phyloP scores from a whole-genome alignment of 208 protist species.

The Naegleria gruberi region DNA sequence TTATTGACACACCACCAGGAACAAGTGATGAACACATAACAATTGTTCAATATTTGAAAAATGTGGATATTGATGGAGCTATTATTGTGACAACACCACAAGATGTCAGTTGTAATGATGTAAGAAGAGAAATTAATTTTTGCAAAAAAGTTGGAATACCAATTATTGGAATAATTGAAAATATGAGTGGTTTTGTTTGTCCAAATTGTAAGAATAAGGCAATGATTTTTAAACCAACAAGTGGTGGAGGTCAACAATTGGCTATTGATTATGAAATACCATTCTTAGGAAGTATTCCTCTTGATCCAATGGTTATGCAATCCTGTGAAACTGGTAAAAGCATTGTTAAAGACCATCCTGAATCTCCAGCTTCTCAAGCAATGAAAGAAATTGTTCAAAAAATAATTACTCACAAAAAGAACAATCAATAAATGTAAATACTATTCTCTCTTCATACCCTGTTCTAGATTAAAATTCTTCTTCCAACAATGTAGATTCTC shows the following conservation, averaged over 20 bases:
- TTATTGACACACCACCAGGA: constrained; percentile 99
- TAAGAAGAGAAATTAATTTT: constrained; percentile 78
- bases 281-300: constrained; percentile 67
- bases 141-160: constrained; percentile 54
- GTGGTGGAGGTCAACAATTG: constrained; percentile 48
- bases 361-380: neutral
- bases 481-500: no score
- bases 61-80: constrained; percentile 43
- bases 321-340: constrained; percentile 67
- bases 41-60: constrained; percentile 75
- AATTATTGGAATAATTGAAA: constrained; percentile 78
- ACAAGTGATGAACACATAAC: constrained; percentile 99
- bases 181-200: constrained; percentile 79
- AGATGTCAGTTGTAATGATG: constrained; percentile 72
- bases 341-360: neutral
- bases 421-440: no score
- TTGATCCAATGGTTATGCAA: constrained; percentile 78
- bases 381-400: constrained; percentile 1
- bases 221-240: constrained; percentile 75
- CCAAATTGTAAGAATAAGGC: constrained; percentile 78
- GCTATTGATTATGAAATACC: constrained; percentile 66
- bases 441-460: no score
- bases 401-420: neutral
- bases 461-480: no score
- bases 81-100: constrained; percentile 48